Conservation (phyloP, 1,139 yeast genomes). For the Lodderomyces orthopsilosis region DNA sequence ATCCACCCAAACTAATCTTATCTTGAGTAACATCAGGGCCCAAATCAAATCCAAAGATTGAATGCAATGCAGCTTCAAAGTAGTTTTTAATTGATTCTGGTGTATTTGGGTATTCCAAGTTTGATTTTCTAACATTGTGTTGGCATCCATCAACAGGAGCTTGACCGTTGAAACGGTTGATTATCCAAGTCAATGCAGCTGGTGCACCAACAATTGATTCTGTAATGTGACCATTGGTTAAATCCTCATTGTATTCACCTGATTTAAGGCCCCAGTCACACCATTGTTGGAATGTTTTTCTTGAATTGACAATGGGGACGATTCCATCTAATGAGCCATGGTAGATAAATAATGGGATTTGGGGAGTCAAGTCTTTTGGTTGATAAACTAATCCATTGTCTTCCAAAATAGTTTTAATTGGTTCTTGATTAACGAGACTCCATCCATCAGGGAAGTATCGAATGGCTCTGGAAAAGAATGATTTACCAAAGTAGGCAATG, state of each 20-base stretch:
- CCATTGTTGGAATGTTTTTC: constrained; percentile 29
- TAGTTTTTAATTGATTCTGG: constrained; percentile 5
- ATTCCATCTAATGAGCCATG: constrained; percentile 31
- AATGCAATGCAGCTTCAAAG: constrained; percentile 4
- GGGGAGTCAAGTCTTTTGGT: constrained; percentile 20
- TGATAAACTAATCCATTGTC: constrained; percentile 22
- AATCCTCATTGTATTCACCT: constrained; percentile 26
- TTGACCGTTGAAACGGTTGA: constrained; percentile 19
- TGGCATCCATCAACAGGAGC: constrained; percentile 28
- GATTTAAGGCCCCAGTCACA: constrained; percentile 31
- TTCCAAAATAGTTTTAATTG: constrained; percentile 15
- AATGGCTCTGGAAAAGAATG: constrained; percentile 17
- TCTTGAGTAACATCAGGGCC: constrained; percentile 4
- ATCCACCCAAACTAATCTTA: neutral
- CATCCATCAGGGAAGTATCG: constrained; percentile 18
- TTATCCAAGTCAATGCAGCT: constrained; percentile 30
- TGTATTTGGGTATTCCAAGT: constrained; percentile 22
- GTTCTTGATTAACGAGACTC: constrained; percentile 16
- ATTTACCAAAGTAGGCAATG: constrained; percentile 12
- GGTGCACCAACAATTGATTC: constrained; percentile 28
- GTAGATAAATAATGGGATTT: constrained; percentile 33
- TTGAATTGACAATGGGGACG: constrained; percentile 25
- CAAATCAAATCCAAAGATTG: constrained; percentile 4
- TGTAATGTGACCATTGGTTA: constrained; percentile 26
- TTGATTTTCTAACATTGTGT: constrained; percentile 20